Evolutionary conservation across 2,329 filamentous ascomycete species (phyloP).

Genomic region (Exserohilum rostratum): DNA sequence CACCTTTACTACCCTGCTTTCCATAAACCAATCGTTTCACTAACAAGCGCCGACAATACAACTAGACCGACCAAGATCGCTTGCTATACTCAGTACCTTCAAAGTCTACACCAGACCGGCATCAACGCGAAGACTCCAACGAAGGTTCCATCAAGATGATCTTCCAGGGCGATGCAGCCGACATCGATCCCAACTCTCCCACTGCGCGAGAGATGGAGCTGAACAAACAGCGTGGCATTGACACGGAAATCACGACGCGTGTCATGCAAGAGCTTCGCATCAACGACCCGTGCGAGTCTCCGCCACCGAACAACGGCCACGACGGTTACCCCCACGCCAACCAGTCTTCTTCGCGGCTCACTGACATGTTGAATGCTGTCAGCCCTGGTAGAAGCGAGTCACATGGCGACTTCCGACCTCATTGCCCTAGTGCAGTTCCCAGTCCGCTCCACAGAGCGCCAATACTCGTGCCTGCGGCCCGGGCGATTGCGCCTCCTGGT

Average conservation of each 20-base stretch:
- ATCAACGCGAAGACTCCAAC: constrained; percentile 18
- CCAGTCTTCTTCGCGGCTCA: constrained; percentile 33
- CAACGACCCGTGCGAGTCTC: constrained; percentile 6
- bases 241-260: constrained; percentile 14
- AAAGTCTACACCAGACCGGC: constrained; percentile 6
- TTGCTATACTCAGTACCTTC: constrained; percentile 29
- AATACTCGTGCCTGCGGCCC: constrained; percentile 9
- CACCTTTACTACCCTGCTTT: constrained; percentile 7
- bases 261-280: constrained; percentile 32
- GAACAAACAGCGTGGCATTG: constrained; percentile 5
- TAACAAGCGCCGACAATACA: constrained; percentile 13
- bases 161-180: constrained; percentile 31
- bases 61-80: constrained; percentile 33
- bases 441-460: constrained; percentile 35
- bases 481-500: constrained; percentile 2
- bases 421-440: constrained; percentile 39
- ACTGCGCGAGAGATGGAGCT: constrained; percentile 13
- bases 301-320: background rate
- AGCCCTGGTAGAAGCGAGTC: constrained; percentile 23
- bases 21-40: background rate
- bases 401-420: constrained; percentile 25
- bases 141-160: constrained; percentile 32
- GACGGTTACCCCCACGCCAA: constrained; percentile 21
- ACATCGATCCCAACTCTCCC: constrained; percentile 26
- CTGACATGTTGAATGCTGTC: constrained; percentile 34